phyloP scores from a whole-genome alignment of 78 protist genomes.

The Diacronema lutheri region DNA sequence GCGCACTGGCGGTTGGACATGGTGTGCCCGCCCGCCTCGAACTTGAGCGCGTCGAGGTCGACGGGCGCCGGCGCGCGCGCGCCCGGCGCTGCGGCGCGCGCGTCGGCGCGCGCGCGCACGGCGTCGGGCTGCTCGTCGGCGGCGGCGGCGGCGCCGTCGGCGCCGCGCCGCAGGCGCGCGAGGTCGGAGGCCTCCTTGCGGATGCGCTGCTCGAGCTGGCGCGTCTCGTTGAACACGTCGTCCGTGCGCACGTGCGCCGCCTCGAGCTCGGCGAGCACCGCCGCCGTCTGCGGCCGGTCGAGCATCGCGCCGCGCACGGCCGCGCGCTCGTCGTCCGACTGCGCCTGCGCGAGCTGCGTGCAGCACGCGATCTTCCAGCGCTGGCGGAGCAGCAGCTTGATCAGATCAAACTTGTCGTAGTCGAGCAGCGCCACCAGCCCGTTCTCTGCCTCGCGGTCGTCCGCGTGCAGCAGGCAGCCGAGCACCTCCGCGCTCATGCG shows the following conservation, averaged over 20 bases:
- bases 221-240: slow-evolving; percentile 10
- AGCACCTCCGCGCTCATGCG: slow-evolving; percentile 25
- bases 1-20: slow-evolving; percentile 73
- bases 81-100: too few relatives aligned
- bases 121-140: slow-evolving; percentile 7
- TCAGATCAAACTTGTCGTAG: slow-evolving; percentile 76
- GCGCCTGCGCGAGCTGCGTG: slow-evolving; percentile 64
- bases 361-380: slow-evolving; percentile 49
- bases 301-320: neutral
- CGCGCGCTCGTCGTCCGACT: neutral
- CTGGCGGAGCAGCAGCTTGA: slow-evolving; percentile 56
- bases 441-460: slow-evolving; percentile 74
- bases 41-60: slow-evolving; percentile 79
- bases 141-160: neutral
- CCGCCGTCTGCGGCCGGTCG: neutral
- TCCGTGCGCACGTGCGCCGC: neutral
- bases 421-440: slow-evolving; percentile 72
- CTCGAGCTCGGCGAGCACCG: neutral
- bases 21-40: slow-evolving; percentile 78
- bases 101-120: neutral
- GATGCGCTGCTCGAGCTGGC: slow-evolving; percentile 23
- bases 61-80: slow-evolving; percentile 22
- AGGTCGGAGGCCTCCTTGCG: slow-evolving; percentile 1
- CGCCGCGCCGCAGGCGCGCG: neutral
- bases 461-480: slow-evolving; percentile 1